Base-by-base conservation (phyloP, 208 protist genomes). In the Naegleria fowleri region DNA sequence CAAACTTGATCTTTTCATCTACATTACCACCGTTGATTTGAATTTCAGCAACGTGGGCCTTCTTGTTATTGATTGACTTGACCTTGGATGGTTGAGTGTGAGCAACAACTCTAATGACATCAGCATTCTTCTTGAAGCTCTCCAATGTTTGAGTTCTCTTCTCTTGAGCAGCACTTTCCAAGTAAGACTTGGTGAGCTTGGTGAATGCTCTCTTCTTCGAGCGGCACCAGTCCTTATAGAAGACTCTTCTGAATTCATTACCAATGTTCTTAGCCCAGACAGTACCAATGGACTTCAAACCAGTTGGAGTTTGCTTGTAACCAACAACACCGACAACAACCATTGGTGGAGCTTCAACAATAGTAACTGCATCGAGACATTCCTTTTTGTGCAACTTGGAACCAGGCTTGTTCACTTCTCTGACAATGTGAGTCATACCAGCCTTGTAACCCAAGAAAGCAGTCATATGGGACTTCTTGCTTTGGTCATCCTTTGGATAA, bases 401-500 rank as follows among this genome's bases (percentile, higher is more conserved):
- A 90, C 98, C 98, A 43, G 95, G 95, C 89, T 97, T 96, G 93
- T 99, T 97, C 85, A 99, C 93, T 59, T 99, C 98, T 93, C 99
- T 97, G 85, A 99, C 96, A 92, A 99, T 97, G 97, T 99, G 99
- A 79, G 99, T 99, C 98, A 99, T 99, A 94, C 99, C 99, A 86
- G 99, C 99, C 97, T 99, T 99, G 97, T 98, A 99, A 93, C 96
- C 98, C 93, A 99, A 96, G 97, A 97, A 97, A 91, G 97, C 98
- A 52, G 98, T 99, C 85, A 99, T 96, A 96, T 99, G 98, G 76
- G 96, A 96, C 91, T 97, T 95, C 94, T 98, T 94, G 19, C 92
- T 94, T 41, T 94, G 90, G 93, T 99, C 95, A 94, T 99, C 98
- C 95, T 98, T 98, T 85, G 97, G 98, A 96, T 98, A 99, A 58